Evolutionary conservation across 2,329 filamentous ascomycete genomes (phyloP).

Genomic region (Neoarthrinium moseri): DNA sequence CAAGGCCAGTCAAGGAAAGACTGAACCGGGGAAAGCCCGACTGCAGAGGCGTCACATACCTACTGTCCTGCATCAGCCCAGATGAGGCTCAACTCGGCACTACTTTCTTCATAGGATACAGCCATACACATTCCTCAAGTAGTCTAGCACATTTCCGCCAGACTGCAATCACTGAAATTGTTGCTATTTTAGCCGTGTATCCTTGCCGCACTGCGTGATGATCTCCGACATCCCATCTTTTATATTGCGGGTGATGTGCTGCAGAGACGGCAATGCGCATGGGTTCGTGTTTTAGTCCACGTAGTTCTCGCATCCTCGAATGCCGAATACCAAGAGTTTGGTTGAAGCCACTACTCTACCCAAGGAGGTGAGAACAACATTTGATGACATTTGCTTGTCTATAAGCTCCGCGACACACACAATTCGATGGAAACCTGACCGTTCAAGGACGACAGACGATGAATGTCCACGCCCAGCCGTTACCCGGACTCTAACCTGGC

Average conservation of each 20-base stretch:
- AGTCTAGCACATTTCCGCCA: no score
- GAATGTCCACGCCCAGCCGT: slow-evolving; percentile 3
- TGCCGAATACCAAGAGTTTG: not conserved
- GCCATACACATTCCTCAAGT: no score
- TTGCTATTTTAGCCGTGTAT: slow-evolving; percentile 12
- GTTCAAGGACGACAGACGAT: no score
- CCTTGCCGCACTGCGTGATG: slow-evolving; percentile 12
- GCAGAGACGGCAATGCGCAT: not conserved
- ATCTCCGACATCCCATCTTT: slow-evolving; percentile 11
- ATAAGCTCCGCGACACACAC: not conserved
- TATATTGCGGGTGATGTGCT: slow-evolving; percentile 1
- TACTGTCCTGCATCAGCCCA: not conserved
- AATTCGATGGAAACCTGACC: not conserved
- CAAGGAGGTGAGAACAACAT: no score
- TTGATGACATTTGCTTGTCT: no score
- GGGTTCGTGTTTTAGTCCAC: not conserved
- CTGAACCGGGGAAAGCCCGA: no score
- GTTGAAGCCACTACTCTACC: not conserved
- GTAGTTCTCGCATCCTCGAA: not conserved
- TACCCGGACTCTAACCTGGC: not conserved
- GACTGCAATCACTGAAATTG: no score
- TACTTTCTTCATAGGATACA: not conserved
- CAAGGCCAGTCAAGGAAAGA: no score
- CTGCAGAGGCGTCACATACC: no score
- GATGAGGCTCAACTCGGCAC: slow-evolving; percentile 3